Conservation (phyloP, 345 rosid species). For the Salix dunnii region DNA sequence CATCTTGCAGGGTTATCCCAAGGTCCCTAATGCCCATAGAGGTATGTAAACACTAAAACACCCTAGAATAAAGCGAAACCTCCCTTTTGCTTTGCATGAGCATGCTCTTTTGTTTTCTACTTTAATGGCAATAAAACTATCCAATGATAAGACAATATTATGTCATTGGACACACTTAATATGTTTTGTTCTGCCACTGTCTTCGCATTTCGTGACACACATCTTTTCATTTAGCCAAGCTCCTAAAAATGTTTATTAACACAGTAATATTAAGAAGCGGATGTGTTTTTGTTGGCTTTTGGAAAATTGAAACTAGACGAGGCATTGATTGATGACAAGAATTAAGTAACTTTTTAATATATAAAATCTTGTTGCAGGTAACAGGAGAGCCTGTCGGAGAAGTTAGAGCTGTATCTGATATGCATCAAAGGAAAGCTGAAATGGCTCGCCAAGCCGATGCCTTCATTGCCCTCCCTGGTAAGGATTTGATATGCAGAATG, state of each 20-base stretch:
- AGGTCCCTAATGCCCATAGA: constrained; percentile 79
- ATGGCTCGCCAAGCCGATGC: constrained; percentile 97
- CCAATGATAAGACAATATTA: not conserved
- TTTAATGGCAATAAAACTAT: not conserved
- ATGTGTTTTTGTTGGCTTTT: not conserved
- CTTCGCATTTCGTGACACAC: not conserved
- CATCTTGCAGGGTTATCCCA: constrained; percentile 74
- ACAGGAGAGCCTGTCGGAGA: constrained; percentile 85
- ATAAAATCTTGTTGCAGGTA: constrained; percentile 38
- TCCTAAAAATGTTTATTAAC: not conserved
- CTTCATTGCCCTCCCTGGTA: constrained; percentile 93
- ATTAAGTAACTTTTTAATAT: not conserved
- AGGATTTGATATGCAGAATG: not conserved
- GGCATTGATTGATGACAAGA: not conserved
- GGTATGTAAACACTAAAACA: constrained; percentile 37
- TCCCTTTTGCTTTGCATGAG: not conserved
- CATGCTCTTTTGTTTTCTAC: not conserved
- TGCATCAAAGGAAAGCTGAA: constrained; percentile 96
- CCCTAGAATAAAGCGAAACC: not conserved
- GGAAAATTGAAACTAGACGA: not conserved
- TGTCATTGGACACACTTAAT: not conserved
- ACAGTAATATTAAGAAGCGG: not conserved
- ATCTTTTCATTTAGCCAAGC: not conserved
- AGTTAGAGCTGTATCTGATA: constrained; percentile 80
- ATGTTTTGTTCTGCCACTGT: not conserved